These are phyloP conservation scores for Jacaranda mimosifolia DNA, from an alignment of 257 asterid genomes.

Conservation along the genomic window DNA sequence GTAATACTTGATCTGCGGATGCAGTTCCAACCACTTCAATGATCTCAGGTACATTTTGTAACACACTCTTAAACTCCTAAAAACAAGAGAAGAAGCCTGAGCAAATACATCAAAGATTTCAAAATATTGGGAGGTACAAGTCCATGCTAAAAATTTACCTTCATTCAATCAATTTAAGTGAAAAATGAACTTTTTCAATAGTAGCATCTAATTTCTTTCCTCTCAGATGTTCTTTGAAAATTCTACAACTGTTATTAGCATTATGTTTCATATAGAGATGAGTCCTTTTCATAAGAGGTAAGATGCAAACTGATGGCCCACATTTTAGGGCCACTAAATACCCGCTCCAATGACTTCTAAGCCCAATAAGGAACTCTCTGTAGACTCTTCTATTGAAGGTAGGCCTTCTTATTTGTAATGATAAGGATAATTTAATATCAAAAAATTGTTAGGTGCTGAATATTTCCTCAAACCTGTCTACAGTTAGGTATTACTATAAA, in stretches of 20 bases:
- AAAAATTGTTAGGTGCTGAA: neutral
- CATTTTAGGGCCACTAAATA: neutral
- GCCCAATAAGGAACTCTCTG: neutral
- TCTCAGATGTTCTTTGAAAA: neutral
- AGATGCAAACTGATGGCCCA: neutral
- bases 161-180: neutral
- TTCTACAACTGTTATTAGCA: neutral
- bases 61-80: conserved; percentile 64
- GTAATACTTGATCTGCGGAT: conserved; percentile 42
- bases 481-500: neutral
- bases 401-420: neutral
- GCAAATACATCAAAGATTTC: neutral
- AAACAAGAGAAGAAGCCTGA: neutral
- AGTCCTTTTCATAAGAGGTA: neutral
- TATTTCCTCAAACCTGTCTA: neutral
- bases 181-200: neutral
- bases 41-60: conserved; percentile 71
- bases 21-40: conserved; percentile 60
- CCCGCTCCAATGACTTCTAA: neutral
- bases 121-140: neutral
- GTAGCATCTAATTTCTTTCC: neutral
- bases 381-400: too few relatives aligned
- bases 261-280: neutral
- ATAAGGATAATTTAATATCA: neutral
- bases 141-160: neutral